Percentiles rank a stretch among this genome's conserved stretches.
Conservation (phyloP, 2,329 filamentous ascomycete genomes). For the Zymoseptoria crescenta region DNA sequence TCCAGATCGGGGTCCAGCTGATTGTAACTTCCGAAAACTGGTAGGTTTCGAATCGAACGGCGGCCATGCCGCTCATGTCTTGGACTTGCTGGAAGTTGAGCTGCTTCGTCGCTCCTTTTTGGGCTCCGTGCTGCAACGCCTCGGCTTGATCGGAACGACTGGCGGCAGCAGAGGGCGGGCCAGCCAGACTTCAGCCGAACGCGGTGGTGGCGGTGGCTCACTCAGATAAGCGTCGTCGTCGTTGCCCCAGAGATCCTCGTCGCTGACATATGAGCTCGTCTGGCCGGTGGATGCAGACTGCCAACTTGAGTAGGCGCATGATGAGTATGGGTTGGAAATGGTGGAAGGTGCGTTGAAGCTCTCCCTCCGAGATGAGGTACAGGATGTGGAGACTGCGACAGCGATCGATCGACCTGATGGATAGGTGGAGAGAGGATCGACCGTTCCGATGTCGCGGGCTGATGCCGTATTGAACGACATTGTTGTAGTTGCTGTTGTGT, state of each 20-base stretch:
- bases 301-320: slow-evolving; percentile 15
- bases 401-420: slow-evolving; percentile 11
- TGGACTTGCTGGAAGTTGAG: slow-evolving; percentile 9
- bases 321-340: slow-evolving; percentile 14
- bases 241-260: slow-evolving; percentile 32
- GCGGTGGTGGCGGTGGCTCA: slow-evolving; percentile 29
- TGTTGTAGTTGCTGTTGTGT: neutral
- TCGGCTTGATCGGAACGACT: slow-evolving; percentile 17
- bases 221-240: slow-evolving; percentile 27
- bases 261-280: slow-evolving; percentile 31
- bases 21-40: no score
- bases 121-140: slow-evolving; percentile 9
- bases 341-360: slow-evolving; percentile 10
- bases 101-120: slow-evolving; percentile 17
- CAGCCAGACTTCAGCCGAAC: slow-evolving; percentile 28
- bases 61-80: no score
- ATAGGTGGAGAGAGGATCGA: slow-evolving; percentile 3
- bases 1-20: no score
- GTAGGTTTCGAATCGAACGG: no score
- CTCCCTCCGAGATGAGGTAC: slow-evolving; percentile 8
- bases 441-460: slow-evolving; percentile 2
- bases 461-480: slow-evolving; percentile 6
- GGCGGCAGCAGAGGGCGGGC: slow-evolving; percentile 26
- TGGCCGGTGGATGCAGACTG: slow-evolving; percentile 8
- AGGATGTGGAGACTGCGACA: slow-evolving; percentile 6